phyloP scores from a whole-genome alignment of 352 stramenopile species.

The Globisporangium okanoganense region DNA sequence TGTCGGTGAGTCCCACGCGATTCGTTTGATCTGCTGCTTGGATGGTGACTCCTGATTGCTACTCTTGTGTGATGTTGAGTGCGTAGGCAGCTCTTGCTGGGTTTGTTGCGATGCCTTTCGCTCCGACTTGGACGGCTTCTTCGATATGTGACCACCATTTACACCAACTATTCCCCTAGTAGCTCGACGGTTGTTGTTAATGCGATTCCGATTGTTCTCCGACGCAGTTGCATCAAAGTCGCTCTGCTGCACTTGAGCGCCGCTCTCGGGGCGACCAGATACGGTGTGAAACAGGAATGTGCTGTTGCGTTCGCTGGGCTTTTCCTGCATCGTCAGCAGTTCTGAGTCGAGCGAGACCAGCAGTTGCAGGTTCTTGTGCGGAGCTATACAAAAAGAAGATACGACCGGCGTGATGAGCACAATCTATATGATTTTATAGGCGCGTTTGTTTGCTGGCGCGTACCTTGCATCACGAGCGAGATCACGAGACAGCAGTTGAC shows the following conservation, averaged over 20 bases:
- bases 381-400: constrained; percentile 18
- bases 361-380: constrained; percentile 31
- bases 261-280: constrained; percentile 35
- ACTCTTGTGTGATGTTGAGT: neutral
- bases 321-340: constrained; percentile 48
- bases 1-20: neutral
- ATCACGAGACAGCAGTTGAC: constrained; percentile 85
- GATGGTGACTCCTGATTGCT: constrained; percentile 10
- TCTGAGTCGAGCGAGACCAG: constrained; percentile 70
- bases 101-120: neutral
- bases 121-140: neutral
- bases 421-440: no score
- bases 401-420: no score
- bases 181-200: neutral
- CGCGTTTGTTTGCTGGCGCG: no score
- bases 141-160: neutral
- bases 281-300: constrained; percentile 48
- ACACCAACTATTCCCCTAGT: neutral
- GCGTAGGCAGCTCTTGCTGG: neutral
- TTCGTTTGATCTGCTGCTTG: neutral
- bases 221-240: neutral
- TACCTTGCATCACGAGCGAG: constrained; percentile 75
- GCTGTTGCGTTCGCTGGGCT: constrained; percentile 40
- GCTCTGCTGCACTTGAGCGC: constrained; percentile 6
- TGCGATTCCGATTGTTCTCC: neutral